phyloP scores from a whole-genome alignment of 169 alveolate genomes.

The Eimeria maxima region DNA sequence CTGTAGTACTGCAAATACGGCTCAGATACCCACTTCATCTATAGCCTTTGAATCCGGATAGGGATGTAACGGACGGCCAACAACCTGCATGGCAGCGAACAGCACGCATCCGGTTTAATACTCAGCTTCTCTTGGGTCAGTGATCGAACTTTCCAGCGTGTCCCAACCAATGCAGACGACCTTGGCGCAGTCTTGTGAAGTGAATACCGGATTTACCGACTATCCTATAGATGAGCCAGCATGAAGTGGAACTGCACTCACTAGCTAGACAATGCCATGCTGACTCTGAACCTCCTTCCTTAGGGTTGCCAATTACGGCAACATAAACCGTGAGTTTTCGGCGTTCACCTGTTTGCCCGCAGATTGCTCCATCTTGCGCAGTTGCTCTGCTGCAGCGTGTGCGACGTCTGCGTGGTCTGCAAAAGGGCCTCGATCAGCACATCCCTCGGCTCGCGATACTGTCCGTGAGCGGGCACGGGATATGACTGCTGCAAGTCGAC shows the following conservation, averaged over 20 bases:
- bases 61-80: background rate
- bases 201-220: background rate
- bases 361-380: conserved; percentile 4
- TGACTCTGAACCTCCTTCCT: background rate
- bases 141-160: background rate
- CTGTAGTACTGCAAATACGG: background rate
- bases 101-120: too few species aligned
- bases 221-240: background rate
- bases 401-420: conserved; percentile 35
- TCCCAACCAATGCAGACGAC: background rate
- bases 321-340: background rate
- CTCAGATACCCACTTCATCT: conserved; percentile 1
- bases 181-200: background rate
- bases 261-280: background rate
- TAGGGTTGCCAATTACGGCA: background rate
- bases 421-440: background rate
- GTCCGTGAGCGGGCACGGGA: conserved; percentile 57
- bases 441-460: conserved; percentile 35
- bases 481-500: conserved; percentile 35
- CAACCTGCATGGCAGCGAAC: background rate
- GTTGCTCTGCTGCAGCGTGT: conserved; percentile 54
- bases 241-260: background rate
- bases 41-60: background rate
- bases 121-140: background rate
- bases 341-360: background rate